A percentile compares a stretch with the other conserved stretches of the same genome.
phyloP scores from a whole-genome alignment of 495 filamentous ascomycete species.

The Viridothelium virens region DNA sequence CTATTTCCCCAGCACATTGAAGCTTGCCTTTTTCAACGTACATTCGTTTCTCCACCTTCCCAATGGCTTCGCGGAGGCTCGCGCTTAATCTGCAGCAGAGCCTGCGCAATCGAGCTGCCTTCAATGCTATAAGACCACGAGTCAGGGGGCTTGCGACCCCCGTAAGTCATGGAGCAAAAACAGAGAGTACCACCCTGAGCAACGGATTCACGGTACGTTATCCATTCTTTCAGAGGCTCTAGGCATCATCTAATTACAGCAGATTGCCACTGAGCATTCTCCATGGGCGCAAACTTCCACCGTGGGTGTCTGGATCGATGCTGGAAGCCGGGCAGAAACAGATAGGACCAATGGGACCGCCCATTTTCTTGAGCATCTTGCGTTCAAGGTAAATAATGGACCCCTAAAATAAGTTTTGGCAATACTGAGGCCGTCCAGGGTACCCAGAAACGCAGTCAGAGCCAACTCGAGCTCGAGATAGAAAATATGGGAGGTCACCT shows the following conservation, averaged over 20 bases:
- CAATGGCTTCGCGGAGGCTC: constrained; percentile 92
- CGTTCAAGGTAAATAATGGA: constrained; percentile 74
- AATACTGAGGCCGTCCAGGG: constrained; percentile 49
- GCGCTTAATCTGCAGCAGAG: constrained; percentile 81
- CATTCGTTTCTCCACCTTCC: neutral
- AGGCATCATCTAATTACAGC: constrained; percentile 37
- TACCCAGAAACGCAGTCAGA: constrained; percentile 83
- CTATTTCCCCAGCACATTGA: neutral
- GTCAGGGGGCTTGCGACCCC: constrained; percentile 77
- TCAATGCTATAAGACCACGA: constrained; percentile 57
- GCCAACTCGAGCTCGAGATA: constrained; percentile 97
- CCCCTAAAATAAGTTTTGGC: neutral
- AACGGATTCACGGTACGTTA: constrained; percentile 89
- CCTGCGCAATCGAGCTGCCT: constrained; percentile 71
- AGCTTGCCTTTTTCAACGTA: neutral
- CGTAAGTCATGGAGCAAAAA: constrained; percentile 63
- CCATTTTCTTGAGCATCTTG: constrained; percentile 98
- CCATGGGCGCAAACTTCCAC: constrained; percentile 98
- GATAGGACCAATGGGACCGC: constrained; percentile 98
- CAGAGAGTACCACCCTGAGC: constrained; percentile 87
- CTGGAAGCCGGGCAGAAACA: constrained; percentile 95
- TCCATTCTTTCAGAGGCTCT: constrained; percentile 10
- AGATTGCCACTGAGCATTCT: constrained; percentile 97
- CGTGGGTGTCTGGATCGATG: constrained; percentile 98
- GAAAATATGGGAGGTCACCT: constrained; percentile 99